Conservation (phyloP, 306 rosid species). For the Vigna nakashimae region DNA sequence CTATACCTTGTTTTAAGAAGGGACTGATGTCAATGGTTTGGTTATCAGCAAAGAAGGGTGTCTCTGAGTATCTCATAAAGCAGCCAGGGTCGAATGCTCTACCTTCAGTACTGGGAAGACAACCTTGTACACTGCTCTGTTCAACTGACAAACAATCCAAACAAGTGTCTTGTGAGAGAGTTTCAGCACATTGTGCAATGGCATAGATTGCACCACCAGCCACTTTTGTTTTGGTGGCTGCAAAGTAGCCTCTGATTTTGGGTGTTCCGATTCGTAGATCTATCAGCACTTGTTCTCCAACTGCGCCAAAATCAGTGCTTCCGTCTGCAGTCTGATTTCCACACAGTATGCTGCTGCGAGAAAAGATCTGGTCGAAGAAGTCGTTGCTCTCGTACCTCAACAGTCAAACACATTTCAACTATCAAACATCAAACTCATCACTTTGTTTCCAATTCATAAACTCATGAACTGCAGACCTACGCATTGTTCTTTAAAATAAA, state of each 20-base stretch:
- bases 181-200: neutral
- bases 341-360: neutral
- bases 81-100: neutral
- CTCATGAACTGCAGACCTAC: too few relatives aligned
- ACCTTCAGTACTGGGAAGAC: neutral
- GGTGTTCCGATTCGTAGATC: neutral
- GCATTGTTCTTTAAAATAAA: too few relatives aligned
- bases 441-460: too few relatives aligned
- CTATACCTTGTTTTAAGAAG: neutral
- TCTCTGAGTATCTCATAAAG: neutral
- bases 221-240: neutral
- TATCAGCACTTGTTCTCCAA: neutral
- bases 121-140: neutral
- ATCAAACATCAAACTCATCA: too few relatives aligned
- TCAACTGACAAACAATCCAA: neutral
- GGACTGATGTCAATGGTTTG: neutral
- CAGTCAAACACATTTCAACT: neutral
- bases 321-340: neutral
- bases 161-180: neutral
- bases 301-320: neutral
- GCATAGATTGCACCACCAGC: neutral
- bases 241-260: neutral
- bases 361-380: neutral
- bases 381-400: neutral
- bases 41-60: neutral